phyloP scores from a whole-genome alignment of 73 alveolate genomes.

The Paramecium tetraurelia region DNA sequence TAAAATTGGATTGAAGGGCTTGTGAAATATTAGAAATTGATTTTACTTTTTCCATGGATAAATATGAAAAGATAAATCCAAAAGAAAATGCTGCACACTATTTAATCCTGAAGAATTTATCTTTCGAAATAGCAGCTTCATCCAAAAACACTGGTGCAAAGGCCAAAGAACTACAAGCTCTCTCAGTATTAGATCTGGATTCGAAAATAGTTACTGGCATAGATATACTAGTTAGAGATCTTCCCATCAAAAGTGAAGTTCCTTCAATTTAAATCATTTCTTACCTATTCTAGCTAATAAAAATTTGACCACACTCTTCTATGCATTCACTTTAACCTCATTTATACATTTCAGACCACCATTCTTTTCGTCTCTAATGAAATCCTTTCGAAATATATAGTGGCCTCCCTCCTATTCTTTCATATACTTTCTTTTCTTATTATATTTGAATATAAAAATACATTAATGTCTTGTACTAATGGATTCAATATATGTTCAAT shows the following conservation, averaged over 20 bases:
- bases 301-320: conserved; percentile 71
- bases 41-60: conserved; percentile 66
- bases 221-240: conserved; percentile 73
- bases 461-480: background rate
- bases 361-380: conserved; percentile 47
- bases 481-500: background rate
- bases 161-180: conserved; percentile 63
- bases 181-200: conserved; percentile 73
- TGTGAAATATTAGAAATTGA: background rate
- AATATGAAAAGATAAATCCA: conserved; percentile 49
- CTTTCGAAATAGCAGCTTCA: conserved; percentile 71
- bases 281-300: conserved; percentile 72
- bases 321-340: conserved; percentile 34
- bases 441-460: background rate
- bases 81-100: conserved; percentile 64
- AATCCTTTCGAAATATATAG: conserved; percentile 19
- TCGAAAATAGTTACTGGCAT: conserved; percentile 82
- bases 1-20: conserved; percentile 89
- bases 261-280: background rate
- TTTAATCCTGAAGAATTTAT: conserved; percentile 69
- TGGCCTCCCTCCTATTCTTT: conserved; percentile 16
- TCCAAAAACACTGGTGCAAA: conserved; percentile 72
- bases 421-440: background rate
- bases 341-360: conserved; percentile 51
- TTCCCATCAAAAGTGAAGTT: conserved; percentile 71